Evolutionary conservation across 768 basidiomycete genomes (phyloP).

Genomic region (Macrolepiota fuliginosa): DNA sequence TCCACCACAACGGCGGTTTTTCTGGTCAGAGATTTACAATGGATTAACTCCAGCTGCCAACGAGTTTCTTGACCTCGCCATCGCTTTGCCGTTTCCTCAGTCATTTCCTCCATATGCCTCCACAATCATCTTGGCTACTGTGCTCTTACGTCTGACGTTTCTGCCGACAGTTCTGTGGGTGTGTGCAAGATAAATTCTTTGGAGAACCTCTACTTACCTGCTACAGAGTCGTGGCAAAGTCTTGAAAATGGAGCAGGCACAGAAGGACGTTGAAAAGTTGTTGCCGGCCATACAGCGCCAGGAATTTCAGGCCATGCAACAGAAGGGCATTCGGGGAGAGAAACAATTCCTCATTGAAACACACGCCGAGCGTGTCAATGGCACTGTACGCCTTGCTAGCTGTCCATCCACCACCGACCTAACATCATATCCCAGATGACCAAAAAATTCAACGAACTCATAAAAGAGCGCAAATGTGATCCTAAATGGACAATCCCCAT

Average conservation of each 20-base stretch:
- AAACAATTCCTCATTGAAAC: conserved; percentile 47
- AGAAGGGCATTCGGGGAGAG: conserved; percentile 49
- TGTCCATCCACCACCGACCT: not conserved
- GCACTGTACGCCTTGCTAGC: conserved; percentile 38
- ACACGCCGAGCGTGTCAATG: conserved; percentile 45
- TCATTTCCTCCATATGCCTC: conserved; percentile 69
- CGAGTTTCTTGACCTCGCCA: conserved; percentile 73
- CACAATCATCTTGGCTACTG: conserved; percentile 69
- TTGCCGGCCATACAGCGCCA: conserved; percentile 40
- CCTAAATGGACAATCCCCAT: conserved; percentile 56
- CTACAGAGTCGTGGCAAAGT: conserved; percentile 58
- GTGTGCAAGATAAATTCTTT: conserved; percentile 19
- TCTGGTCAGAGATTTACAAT: conserved; percentile 10
- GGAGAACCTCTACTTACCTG: conserved; percentile 9
- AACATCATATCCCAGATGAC: conserved; percentile 39
- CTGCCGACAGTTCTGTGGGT: conserved; percentile 82
- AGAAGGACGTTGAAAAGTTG: conserved; percentile 49
- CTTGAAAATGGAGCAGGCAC: conserved; percentile 57
- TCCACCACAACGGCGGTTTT: not conserved
- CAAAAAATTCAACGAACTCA: conserved; percentile 56
- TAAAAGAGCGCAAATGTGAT: conserved; percentile 53
- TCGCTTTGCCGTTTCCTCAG: conserved; percentile 70
- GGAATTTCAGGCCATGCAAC: conserved; percentile 54
- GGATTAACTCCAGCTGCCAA: conserved; percentile 43
- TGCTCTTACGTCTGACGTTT: conserved; percentile 57